These are phyloP conservation scores for Babesia bovis DNA, from an alignment of 169 alveolate genomes.

Conservation along the genomic window DNA sequence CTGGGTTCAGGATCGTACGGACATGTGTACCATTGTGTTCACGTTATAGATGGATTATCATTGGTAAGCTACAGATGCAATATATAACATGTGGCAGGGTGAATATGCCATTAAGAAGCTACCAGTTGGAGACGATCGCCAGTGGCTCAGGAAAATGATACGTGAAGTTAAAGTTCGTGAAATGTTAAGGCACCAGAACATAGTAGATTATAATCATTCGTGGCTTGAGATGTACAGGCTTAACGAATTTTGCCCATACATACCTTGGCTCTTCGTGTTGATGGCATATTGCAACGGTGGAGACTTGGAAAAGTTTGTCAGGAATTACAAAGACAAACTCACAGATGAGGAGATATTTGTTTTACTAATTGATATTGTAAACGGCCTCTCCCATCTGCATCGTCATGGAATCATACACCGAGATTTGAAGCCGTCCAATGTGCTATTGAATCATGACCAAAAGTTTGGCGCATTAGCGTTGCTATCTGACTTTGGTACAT, in stretches of 20 bases:
- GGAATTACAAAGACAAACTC: constrained; percentile 16
- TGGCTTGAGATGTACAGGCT: constrained; percentile 81
- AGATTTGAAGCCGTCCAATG: constrained; percentile 82
- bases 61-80: constrained; percentile 45
- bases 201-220: constrained; percentile 79
- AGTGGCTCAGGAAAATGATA: constrained; percentile 72
- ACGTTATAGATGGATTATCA: constrained; percentile 73
- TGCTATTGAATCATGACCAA: constrained; percentile 62
- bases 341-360: constrained; percentile 44
- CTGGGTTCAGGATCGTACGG: constrained; percentile 83
- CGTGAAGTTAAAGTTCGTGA: constrained; percentile 83
- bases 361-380: constrained; percentile 71
- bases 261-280: constrained; percentile 83
- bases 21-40: constrained; percentile 78
- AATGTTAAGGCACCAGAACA: constrained; percentile 74
- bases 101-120: constrained; percentile 82
- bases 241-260: constrained; percentile 77
- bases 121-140: constrained; percentile 80
- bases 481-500: constrained; percentile 83
- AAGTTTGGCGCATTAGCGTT: constrained; percentile 64
- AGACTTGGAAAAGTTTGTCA: constrained; percentile 55
- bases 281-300: constrained; percentile 86
- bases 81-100: constrained; percentile 52
- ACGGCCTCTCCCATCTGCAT: constrained; percentile 78
- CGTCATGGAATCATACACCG: constrained; percentile 76